A percentile compares a stretch with the other conserved stretches of the same genome.
These are phyloP conservation scores for Fusarium buharicum DNA, from an alignment of 2,329 filamentous ascomycete genomes.

Conservation along the genomic window DNA sequence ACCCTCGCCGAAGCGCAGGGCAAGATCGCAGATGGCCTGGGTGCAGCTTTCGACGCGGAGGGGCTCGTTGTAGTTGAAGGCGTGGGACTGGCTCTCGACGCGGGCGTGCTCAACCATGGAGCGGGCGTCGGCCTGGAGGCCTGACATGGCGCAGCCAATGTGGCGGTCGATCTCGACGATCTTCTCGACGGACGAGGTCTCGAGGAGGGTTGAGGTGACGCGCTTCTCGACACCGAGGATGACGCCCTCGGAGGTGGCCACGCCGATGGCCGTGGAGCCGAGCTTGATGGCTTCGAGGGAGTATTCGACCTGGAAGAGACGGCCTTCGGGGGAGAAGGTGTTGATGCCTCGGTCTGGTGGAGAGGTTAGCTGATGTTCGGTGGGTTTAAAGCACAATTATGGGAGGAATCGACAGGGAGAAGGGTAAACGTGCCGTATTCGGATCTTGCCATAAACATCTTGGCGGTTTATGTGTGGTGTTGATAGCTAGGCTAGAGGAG, in stretches of 20 bases:
- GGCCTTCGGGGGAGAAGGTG: slow-evolving; percentile 99
- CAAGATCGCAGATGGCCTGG: slow-evolving; percentile 97
- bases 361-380: slow-evolving; percentile 33
- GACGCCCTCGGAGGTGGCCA: slow-evolving; percentile 93
- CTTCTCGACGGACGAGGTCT: slow-evolving; percentile 98
- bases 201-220: slow-evolving; percentile 95
- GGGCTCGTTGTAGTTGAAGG: slow-evolving; percentile 97
- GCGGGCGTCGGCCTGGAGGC: slow-evolving; percentile 95
- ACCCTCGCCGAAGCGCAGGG: slow-evolving; percentile 94
- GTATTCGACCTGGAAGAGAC: slow-evolving; percentile 99
- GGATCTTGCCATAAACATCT: slow-evolving; percentile 99
- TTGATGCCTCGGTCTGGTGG: slow-evolving; percentile 93
- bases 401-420: slow-evolving; percentile 32
- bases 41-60: slow-evolving; percentile 97
- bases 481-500: slow-evolving; percentile 24
- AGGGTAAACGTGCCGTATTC: slow-evolving; percentile 86
- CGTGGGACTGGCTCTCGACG: slow-evolving; percentile 95
- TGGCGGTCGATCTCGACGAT: slow-evolving; percentile 99
- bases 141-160: slow-evolving; percentile 98
- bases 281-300: slow-evolving; percentile 99
- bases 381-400: slow-evolving; percentile 8
- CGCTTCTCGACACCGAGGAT: slow-evolving; percentile 99
- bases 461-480: slow-evolving; percentile 57
- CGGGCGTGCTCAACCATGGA: slow-evolving; percentile 98
- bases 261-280: slow-evolving; percentile 96